Evolutionary conservation across 108 stramenopile genomes (phyloP), one percentile per base, ranked within the genome.

Genomic region (Pseudonitzschia multiseries): DNA sequence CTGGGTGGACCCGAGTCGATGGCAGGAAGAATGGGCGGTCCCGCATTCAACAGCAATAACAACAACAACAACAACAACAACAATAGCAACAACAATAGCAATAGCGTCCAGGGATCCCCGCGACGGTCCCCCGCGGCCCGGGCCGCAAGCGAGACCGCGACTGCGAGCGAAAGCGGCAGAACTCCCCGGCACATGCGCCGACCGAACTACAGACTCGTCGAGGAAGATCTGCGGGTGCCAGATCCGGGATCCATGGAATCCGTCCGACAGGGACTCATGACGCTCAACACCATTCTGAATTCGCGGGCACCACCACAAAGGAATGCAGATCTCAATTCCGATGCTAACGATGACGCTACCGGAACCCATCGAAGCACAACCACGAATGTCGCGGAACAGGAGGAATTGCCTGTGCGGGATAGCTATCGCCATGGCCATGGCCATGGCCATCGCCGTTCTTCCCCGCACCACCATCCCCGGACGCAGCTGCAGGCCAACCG

Each of bases 191-290:
- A 43, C 14, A 63, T 28, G 22, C 78, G 78, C 36, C 83, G 86
- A 44, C 72, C 83, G 18, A 71, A 63, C 42, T 87, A 91, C 51
- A 79, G 93, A 18, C 54, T 91, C 18, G 86, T 82, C 3, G 80
- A 81, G 13, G 87, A 86, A 27, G 94, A 95, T 70, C 51, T 87
- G 29, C 54, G 82, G 36, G 59, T 78, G 0, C 70, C 86, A 0
- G 90, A 94, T 77, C 90, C 89, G 24, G 93, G 92, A 18, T 77
- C 81, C 13, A 66, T 97, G 71, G 98, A 98, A 82, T 91, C 91
- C 41, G 91, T 98, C 0, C 83, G 98, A 6, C 98, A 98, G 73
- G 96, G 96, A 12, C 78, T 98, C 57, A 77, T 98, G 83, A 98
- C 98, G 13, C 40, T 97, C 54, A 92, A 95, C 68, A 97, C 96